Conservation (phyloP, 345 rosid species). For the Hirschfeldia incana region DNA sequence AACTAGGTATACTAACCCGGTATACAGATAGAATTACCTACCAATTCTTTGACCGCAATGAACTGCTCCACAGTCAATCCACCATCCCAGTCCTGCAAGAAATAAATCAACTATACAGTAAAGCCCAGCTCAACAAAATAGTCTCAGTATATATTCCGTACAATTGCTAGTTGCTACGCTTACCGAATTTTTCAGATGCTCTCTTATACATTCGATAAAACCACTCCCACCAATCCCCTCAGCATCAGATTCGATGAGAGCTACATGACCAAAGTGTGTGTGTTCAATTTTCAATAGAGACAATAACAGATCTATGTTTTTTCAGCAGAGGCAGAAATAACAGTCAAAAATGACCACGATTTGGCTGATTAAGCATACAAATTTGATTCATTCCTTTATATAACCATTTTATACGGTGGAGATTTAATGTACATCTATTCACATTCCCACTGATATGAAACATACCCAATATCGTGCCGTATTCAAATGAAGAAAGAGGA, state of each 20-base stretch:
- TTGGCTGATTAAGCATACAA: conserved; percentile 11
- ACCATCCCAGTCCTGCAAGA: conserved; percentile 86
- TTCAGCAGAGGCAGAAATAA: conserved; percentile 5
- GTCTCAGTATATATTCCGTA: conserved; percentile 16
- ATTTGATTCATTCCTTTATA: conserved; percentile 10
- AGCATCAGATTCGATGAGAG: conserved; percentile 97
- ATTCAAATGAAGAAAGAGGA: conserved; percentile 98
- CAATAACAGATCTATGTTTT: conserved; percentile 21
- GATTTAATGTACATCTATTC: not conserved
- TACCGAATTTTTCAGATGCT: conserved; percentile 84
- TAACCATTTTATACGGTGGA: not conserved
- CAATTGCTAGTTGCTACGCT: conserved; percentile 34
- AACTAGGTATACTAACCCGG: conserved; percentile 11
- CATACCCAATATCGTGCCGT: conserved; percentile 69
- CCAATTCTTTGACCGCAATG: conserved; percentile 98
- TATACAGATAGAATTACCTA: conserved; percentile 38
- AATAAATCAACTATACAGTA: conserved; percentile 41
- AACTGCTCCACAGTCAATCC: conserved; percentile 90
- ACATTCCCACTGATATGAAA: conserved; percentile 27
- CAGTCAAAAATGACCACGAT: conserved; percentile 5
- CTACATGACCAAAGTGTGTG: conserved; percentile 52
- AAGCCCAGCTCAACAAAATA: conserved; percentile 26
- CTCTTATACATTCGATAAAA: conserved; percentile 95
- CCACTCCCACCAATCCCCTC: conserved; percentile 99
- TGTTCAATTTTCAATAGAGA: conserved; percentile 26